Percentiles rank a stretch among this genome's conserved stretches.
Evolutionary conservation across 1,284 basidiomycete genomes (phyloP).

Genomic region (Ceratobasidium sp.): DNA sequence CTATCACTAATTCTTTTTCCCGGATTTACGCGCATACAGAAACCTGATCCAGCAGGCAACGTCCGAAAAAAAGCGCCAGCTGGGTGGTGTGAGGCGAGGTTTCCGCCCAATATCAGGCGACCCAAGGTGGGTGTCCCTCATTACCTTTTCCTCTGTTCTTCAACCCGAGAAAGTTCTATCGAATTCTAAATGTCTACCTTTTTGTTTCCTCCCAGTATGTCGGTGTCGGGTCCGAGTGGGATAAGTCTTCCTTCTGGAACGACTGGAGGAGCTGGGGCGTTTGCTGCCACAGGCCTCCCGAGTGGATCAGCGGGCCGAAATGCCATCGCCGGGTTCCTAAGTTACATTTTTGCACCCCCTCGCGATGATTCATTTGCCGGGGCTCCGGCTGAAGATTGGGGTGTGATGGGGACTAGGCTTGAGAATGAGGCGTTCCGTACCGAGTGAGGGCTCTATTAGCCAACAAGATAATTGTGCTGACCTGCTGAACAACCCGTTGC

Average conservation of each 20-base stretch:
- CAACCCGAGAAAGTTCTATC: not conserved
- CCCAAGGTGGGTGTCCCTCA: conserved; percentile 13
- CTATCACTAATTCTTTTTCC: conserved; percentile 21
- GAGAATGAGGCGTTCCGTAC: conserved; percentile 75
- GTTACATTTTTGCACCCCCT: conserved; percentile 71
- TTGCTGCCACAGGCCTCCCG: conserved; percentile 31
- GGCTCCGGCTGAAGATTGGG: conserved; percentile 64
- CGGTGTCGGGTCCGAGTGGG: conserved; percentile 13
- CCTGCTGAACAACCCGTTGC: conserved; percentile 45
- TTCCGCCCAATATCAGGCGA: conserved; percentile 43
- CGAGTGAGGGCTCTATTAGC: conserved; percentile 65
- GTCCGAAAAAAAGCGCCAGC: conserved; percentile 77
- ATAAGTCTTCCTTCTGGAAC: conserved; percentile 16
- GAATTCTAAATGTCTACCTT: conserved; percentile 19
- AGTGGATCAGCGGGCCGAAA: conserved; percentile 56
- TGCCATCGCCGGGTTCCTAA: conserved; percentile 71
- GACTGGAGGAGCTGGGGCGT: conserved; percentile 19
- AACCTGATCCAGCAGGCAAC: conserved; percentile 83
- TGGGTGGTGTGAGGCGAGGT: conserved; percentile 50
- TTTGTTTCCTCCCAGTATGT: conserved; percentile 23
- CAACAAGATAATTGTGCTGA: conserved; percentile 10
- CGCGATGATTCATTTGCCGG: conserved; percentile 62
- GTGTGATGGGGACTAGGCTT: conserved; percentile 72
- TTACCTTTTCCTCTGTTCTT: not conserved
- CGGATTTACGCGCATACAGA: conserved; percentile 56